Evolutionary conservation across 495 filamentous ascomycete species (phyloP), one percentile per base, ranked within the genome.

Genomic region (Neurospora sp.): DNA sequence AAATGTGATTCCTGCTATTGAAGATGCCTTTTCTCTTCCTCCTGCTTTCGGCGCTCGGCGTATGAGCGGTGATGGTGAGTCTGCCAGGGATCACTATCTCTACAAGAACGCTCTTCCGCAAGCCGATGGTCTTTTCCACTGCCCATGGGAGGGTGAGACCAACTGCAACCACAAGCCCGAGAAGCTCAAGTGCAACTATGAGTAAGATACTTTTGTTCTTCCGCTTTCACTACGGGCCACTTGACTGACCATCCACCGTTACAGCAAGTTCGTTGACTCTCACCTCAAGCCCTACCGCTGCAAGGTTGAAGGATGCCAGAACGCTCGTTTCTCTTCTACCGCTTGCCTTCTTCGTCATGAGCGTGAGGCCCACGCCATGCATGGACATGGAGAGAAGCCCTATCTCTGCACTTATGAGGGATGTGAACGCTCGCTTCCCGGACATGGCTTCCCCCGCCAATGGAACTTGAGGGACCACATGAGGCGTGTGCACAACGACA

Each of bases 401-500:
- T 92, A 94, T 79, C 88, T 93, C 39, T 98, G 94, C 85, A 88
- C 88, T 39, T 95, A 92, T 82, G 85, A 90, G 69, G 93, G 92
- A 71, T 98, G 94, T 78, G 93, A 97, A 71, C 90, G 94, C 72
- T 89, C 92, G 70, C 82, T 90, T 66, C 85, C 88, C 34, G 92
- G 92, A 77, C 90, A 94, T 81, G 94, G 94, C 77, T 98, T 98
- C 78, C 94, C 93, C 40, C 89, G 94, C 79, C 89, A 93, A 76
- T 98, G 94, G 92, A 98, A 98, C 82, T 87, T 96, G 39, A 89
- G 90, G 82, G 94, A 98, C 86, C 94, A 98, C 85, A 96, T 97
- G 93, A 91, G 91, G 80, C 89, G 94, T 74, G 93, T 97, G 19
- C 94, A 98, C 83, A 92, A 94, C 82, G 93, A 94, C 83, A 89